phyloP scores from a whole-genome alignment of 257 asterid species.

The Ocimum tenuiflorum region DNA sequence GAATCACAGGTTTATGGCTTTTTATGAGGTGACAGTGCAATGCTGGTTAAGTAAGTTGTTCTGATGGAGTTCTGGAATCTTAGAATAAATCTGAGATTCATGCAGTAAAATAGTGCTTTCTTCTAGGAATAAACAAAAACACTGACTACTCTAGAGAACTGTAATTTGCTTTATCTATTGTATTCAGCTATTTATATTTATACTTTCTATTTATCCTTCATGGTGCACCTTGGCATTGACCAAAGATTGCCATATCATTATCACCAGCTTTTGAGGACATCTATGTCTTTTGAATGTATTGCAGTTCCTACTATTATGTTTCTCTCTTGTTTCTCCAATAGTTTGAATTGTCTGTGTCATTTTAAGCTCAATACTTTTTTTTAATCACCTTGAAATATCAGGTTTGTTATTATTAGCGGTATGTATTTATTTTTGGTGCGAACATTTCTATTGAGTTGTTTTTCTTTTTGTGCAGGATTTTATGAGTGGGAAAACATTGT shows the following conservation, averaged over 20 bases:
- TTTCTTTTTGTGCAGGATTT: slow-evolving; percentile 59
- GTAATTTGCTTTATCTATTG: background rate
- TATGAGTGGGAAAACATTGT: slow-evolving; percentile 86
- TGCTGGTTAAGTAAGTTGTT: background rate
- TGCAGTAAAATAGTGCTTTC: background rate
- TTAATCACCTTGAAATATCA: background rate
- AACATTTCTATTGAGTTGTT: slow-evolving; percentile 5
- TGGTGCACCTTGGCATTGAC: background rate
- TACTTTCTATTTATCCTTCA: background rate
- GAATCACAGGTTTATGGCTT: too few species aligned
- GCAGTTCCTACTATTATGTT: background rate
- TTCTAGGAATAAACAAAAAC: background rate
- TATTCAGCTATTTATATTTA: background rate
- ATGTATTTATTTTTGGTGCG: background rate
- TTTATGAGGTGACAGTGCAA: background rate
- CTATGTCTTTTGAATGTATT: background rate
- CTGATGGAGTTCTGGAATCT: background rate
- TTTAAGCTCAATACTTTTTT: background rate
- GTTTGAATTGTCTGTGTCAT: slow-evolving; percentile 1
- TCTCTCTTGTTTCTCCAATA: slow-evolving; percentile 4
- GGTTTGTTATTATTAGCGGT: background rate
- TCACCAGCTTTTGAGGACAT: slow-evolving; percentile 6
- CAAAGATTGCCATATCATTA: background rate
- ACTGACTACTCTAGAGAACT: background rate
- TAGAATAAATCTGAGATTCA: background rate